Conservation (phyloP, 495 filamentous ascomycete genomes). For the Tuber borchii region DNA sequence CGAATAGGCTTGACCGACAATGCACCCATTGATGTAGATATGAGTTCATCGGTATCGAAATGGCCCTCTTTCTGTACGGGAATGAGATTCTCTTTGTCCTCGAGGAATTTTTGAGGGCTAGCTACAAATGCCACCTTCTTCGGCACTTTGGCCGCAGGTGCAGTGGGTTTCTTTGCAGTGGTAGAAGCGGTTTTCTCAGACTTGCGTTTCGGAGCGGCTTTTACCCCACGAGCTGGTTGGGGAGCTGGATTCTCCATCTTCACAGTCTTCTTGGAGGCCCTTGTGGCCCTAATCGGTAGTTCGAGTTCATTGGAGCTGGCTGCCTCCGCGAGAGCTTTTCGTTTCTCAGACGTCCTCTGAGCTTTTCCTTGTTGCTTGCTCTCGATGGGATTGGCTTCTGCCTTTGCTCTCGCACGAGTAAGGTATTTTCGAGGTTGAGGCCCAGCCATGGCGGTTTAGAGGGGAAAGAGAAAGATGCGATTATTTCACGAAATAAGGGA, state of each 20-base stretch:
- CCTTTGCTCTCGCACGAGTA: conserved; percentile 36
- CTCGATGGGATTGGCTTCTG: conserved; percentile 15
- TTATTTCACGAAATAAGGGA: not conserved
- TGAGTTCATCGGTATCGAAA: conserved; percentile 36
- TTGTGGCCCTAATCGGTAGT: conserved; percentile 3
- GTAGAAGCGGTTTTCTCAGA: conserved; percentile 15
- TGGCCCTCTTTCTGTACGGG: conserved; percentile 11
- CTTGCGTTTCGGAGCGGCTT: conserved; percentile 33
- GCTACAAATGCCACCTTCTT: conserved; percentile 30
- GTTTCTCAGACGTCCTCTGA: conserved; percentile 6
- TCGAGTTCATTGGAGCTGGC: conserved; percentile 2
- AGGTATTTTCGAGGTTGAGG: conserved; percentile 31
- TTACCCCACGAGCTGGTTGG: conserved; percentile 8
- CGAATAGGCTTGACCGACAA: conserved; percentile 37
- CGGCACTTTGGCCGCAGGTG: conserved; percentile 3
- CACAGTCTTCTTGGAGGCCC: conserved; percentile 8
- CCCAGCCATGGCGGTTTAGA: conserved; percentile 16
- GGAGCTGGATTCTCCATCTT: not conserved
- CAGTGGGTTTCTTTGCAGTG: conserved; percentile 11
- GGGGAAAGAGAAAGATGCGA: not conserved
- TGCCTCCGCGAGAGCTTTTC: conserved; percentile 10
- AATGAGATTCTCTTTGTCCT: conserved; percentile 35
- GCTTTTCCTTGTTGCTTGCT: conserved; percentile 10
- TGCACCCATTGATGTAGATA: conserved; percentile 39
- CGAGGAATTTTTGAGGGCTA: conserved; percentile 11